Evolutionary conservation across 768 basidiomycete species (phyloP), one percentile per base, ranked within the genome.

Genomic region (Kwoniella dejecticola): DNA sequence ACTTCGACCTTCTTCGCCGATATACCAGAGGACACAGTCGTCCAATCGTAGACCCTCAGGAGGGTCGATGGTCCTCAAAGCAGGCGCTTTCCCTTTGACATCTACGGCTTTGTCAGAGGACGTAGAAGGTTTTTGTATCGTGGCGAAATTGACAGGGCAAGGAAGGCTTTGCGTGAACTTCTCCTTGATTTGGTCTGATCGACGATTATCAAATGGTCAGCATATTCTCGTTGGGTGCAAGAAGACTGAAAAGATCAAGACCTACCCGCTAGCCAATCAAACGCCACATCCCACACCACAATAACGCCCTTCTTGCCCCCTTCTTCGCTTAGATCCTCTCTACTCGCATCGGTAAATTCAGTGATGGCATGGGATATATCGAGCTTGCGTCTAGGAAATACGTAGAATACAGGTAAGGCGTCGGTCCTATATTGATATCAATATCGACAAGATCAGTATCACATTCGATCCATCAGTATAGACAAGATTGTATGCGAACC

Each of bases 401-500:
- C 86, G 76, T 95, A 97, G 30, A 93, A 84, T 2, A 93, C 89
- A 0, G 94, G 92, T 0, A 97, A 79, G 15, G 92, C 85, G 23
- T 89, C 90, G 11, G 90, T 89, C 66, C 94, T 96, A 38, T 23
- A 36, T 10, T 24, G 24, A 33, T 21, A 7, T 30, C 36, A 52
- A 0, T 24, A 50, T 40, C n/a, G n/a, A 4, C 24, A 24, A 19
- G 6, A n/a, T n/a, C n/a, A n/a, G n/a, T n/a, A n/a, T n/a, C n/a
- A n/a, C n/a, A n/a, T n/a, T n/a, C n/a, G n/a, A n/a, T n/a, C n/a
- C n/a, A n/a, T n/a, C n/a, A n/a, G n/a, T n/a, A n/a, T n/a, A n/a
- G n/a, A n/a, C n/a, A n/a, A n/a, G n/a, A n/a, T n/a, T n/a, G n/a
- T n/a, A n/a, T n/a, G n/a, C n/a, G n/a, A n/a, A n/a, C 10, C 19